Base-by-base conservation (phyloP, 2,329 filamentous ascomycete species). In the Colletotrichum trifolii region DNA sequence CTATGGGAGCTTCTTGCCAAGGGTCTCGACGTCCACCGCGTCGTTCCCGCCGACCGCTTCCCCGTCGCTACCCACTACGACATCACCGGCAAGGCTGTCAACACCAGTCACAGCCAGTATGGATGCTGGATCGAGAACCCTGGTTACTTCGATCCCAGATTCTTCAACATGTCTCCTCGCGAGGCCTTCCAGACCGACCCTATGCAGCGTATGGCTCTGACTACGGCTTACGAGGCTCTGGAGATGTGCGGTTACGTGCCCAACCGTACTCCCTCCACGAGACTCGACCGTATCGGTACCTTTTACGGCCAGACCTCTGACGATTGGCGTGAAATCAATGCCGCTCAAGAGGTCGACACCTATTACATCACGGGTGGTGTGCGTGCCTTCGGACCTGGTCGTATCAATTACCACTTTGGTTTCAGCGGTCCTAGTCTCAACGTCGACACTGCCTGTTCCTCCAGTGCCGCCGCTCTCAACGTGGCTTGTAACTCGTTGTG, bases 351-450 rank as follows among this genome's bases (percentile, higher is more conserved):
- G 6, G 80, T 87, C n/a, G 81, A 82, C 59, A 86, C 83, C 0
- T 87, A 87, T 70, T 85, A 76, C 69, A 83, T 87, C 48, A 81
- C 85, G 0, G 84, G 84, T 17, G 79, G 79, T 35, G 74, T 76
- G 7, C 76, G 85, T 15, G 85, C 83, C 0, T 88, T 87, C 60
- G 79, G 75, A 0, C 80, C 81, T 0, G 85, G 84, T 0, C 79
- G 85, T 87, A 92, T 93, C 73, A 93, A 92, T 77, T 93, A 93
- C 77, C 90, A 90, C 76, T 92, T 93, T 76, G 90, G 91, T 68
- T 93, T 93, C 77, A 88, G 85, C 42, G 91, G 91, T 0, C 91
- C 91, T 0, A 91, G 88, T 45, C 88, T 88, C 73, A 91, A 86
- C 68, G 84, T 93, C 59, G 91, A 94, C 71, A 93, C 91, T 39